phyloP scores from a whole-genome alignment of 495 filamentous ascomycete species.

The Aspergillus avenaceus region DNA sequence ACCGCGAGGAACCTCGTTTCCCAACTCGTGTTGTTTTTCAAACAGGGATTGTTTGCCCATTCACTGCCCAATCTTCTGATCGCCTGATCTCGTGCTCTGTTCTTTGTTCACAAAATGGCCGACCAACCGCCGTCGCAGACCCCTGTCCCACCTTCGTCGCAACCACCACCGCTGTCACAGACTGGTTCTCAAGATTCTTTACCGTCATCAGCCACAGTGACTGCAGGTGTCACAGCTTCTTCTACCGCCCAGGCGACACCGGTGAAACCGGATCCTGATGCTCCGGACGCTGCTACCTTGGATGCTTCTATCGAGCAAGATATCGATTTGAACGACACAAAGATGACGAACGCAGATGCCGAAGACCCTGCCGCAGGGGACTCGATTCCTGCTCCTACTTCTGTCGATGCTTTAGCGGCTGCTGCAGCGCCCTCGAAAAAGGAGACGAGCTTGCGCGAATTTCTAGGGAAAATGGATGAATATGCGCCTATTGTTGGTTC shows the following conservation, averaged over 20 bases:
- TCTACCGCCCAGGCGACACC: slow-evolving; percentile 22
- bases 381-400: slow-evolving; percentile 11
- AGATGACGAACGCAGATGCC: slow-evolving; percentile 14
- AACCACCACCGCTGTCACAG: slow-evolving; percentile 9
- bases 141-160: slow-evolving; percentile 14
- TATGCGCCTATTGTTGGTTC: slow-evolving; percentile 88
- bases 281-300: slow-evolving; percentile 15
- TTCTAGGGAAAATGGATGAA: slow-evolving; percentile 94
- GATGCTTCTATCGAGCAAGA: slow-evolving; percentile 42
- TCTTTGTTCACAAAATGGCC: slow-evolving; percentile 18
- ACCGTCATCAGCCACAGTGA: slow-evolving; percentile 9
- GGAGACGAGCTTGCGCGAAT: slow-evolving; percentile 85
- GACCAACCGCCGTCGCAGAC: slow-evolving; percentile 21
- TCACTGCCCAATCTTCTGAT: neutral
- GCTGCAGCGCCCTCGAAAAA: slow-evolving; percentile 68
- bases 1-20: neutral
- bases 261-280: slow-evolving; percentile 28
- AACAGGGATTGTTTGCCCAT: slow-evolving; percentile 5
- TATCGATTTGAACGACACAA: slow-evolving; percentile 35
- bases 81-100: neutral
- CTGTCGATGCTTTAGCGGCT: slow-evolving; percentile 28
- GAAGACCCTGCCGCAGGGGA: slow-evolving; percentile 17
- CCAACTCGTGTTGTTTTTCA: neutral
- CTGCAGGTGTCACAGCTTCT: slow-evolving; percentile 9
- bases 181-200: slow-evolving; percentile 12